Evolutionary conservation across 1,284 basidiomycete species (phyloP), one percentile per base, ranked within the genome.

Genomic region (Boletus austroedulis): DNA sequence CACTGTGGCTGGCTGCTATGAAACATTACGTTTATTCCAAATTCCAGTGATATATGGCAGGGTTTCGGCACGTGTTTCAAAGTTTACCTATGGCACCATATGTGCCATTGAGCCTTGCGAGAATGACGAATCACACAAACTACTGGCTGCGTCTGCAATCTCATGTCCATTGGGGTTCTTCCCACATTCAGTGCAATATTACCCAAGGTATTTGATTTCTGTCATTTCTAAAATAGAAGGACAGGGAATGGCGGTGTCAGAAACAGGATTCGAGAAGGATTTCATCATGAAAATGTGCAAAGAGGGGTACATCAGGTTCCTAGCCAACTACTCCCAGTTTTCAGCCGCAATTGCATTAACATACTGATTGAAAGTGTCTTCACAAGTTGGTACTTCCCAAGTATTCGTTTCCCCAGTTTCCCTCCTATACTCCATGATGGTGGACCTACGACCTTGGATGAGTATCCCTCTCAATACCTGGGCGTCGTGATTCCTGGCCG

Each of bases 231-330:
- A 67, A 24, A 19, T 21, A 1, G n/a, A 17, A 34, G 43, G 21
- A 17, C 32, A 79, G 77, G 77, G 75, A 14, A 73, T 67, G 0
- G 56, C 62, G 11, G 70, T 77, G 2, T 64, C 66, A 0, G 72
- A 73, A 47, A 57, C 75, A 58, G 72, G 81, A 68, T 76, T 81
- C 61, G 69, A 69, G 14, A 72, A 74, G 38, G 67, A 73, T 3
- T 78, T 79, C 53, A 70, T 71, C 59, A 63, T 70, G 55, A 71
- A 76, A 64, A n/a, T 51, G 71, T 45, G 57, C 64, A 17, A 49
- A 77, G 12, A 56, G 67, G 4, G n/a, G 31, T 32, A 32, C 31
- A 32, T 32, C 8, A 32, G 31, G 12, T 7, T 32, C 31, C 31
- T 32, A 12, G 31, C 31, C 12, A 32, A 32, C 31, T 32, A 32